Evolutionary conservation across 495 filamentous ascomycete genomes (phyloP).

Genomic region (Stereocaulon alpinum): DNA sequence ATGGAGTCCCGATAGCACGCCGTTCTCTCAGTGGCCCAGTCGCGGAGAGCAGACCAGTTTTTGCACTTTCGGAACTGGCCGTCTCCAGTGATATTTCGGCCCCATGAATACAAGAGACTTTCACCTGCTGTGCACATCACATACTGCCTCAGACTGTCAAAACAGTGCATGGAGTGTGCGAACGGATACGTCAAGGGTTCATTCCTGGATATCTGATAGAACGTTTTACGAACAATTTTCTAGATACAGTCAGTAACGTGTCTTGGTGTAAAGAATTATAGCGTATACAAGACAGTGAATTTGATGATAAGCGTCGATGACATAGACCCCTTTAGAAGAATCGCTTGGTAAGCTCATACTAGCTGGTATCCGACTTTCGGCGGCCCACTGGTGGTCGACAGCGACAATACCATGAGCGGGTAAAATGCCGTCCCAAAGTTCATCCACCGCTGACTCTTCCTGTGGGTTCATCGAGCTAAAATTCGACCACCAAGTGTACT

Average conservation of each 20-base stretch:
- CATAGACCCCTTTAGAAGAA: slow-evolving; percentile 17
- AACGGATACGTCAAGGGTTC: neutral
- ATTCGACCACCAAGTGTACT: neutral
- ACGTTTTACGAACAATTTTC: neutral
- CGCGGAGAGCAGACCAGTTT: slow-evolving; percentile 13
- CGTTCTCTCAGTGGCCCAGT: slow-evolving; percentile 16
- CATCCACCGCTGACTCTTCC: slow-evolving; percentile 7
- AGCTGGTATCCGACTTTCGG: slow-evolving; percentile 3
- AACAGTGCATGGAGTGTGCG: slow-evolving; percentile 14
- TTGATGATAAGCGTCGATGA: slow-evolving; percentile 24
- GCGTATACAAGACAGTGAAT: slow-evolving; percentile 20
- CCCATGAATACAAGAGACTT: slow-evolving; percentile 16
- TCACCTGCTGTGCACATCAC: slow-evolving; percentile 13
- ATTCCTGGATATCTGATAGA: neutral
- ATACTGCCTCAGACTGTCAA: slow-evolving; percentile 16
- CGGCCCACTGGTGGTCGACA: slow-evolving; percentile 19
- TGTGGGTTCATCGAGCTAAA: neutral
- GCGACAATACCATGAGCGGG: slow-evolving; percentile 22
- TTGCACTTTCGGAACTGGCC: slow-evolving; percentile 18
- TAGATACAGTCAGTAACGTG: neutral
- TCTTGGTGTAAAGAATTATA: no score
- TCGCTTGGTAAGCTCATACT: slow-evolving; percentile 18
- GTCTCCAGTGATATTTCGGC: slow-evolving; percentile 12
- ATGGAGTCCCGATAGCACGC: slow-evolving; percentile 17
- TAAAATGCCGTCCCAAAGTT: slow-evolving; percentile 18